Base-by-base conservation (phyloP, 2,329 filamentous ascomycete species). In the Pseudogymnoascus destructans region DNA sequence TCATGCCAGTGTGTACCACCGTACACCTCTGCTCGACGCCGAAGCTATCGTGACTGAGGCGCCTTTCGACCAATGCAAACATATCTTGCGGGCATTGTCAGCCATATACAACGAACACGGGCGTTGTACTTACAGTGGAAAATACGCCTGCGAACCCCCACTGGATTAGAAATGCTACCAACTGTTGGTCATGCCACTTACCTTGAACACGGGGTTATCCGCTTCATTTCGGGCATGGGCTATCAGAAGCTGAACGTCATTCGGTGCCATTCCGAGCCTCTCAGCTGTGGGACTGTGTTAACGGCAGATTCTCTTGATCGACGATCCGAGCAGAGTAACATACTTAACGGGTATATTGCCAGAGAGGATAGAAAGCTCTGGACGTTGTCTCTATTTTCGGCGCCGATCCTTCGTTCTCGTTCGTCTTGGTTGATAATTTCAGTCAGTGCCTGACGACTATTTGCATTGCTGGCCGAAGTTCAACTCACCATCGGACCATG, bases 401-500 rank as follows among this genome's bases (percentile, higher is more conserved):
- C 64, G 2, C 81, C 81, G 59, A 83, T 79, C n/a, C 74, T 73
- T 59, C 72, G 71, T 25, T 81, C 73, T 58, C 76, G 74, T 55
- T 73, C 66, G 60, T 77, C 80, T 83, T 49, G 42, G 59, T 57
- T 8, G 27, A 21, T 33, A 15, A 30, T 40, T 17, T 15, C 13
- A 49, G 42, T 49, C 13, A 52, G 59, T 60, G 35, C 42, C 23
- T 38, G 57, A 46, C 30, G 5, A 52, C 23, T 46, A 3, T 49
- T 23, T 55, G 46, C 46, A 8, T 36, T 19, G 25, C 10, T 32
- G 19, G 40, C 1, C 19, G 7, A 49, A 7, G 21, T 17, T 49
- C n/a, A 19, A 65, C 77, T 65, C 73, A 89, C 86, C 78, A 62
- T 69, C 80, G 17, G 84, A 76, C 86, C 86, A 90, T 27, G 74